Percentiles rank a stretch among this genome's conserved stretches.
Evolutionary conservation across 257 asterid genomes (phyloP).

Genomic region (Capsicum baccatum): DNA sequence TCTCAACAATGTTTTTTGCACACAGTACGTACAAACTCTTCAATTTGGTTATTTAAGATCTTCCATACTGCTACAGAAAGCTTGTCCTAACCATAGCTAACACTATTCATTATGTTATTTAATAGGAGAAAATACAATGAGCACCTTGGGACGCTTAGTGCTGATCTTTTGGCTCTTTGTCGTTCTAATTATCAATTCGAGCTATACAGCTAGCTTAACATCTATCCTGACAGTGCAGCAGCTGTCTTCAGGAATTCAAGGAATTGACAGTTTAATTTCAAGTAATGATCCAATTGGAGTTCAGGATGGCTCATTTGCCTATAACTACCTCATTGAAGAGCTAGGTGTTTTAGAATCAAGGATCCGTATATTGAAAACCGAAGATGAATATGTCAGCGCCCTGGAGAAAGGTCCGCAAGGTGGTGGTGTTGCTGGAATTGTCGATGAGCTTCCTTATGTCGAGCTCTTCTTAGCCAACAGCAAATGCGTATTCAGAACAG

Average conservation of each 20-base stretch:
- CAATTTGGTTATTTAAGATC: background rate
- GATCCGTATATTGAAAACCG: conserved; percentile 61
- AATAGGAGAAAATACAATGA: conserved; percentile 93
- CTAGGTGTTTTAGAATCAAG: conserved; percentile 68
- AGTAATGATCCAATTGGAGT: conserved; percentile 81
- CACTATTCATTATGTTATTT: background rate
- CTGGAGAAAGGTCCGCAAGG: conserved; percentile 65
- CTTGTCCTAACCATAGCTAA: background rate
- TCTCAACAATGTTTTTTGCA: conserved; percentile 95
- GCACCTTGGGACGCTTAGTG: conserved; percentile 84
- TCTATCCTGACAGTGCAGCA: conserved; percentile 94
- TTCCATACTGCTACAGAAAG: background rate
- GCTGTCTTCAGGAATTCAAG: conserved; percentile 74
- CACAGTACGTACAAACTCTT: conserved; percentile 69
- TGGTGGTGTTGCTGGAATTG: conserved; percentile 94
- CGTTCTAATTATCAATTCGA: conserved; percentile 89
- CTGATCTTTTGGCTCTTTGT: conserved; percentile 91
- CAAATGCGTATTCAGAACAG: conserved; percentile 65
- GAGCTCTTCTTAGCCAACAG: conserved; percentile 74
- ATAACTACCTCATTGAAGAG: conserved; percentile 68
- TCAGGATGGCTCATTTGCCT: conserved; percentile 90
- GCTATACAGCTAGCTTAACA: conserved; percentile 98
- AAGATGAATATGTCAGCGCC: conserved; percentile 57
- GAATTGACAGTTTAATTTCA: conserved; percentile 72
- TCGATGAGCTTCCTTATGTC: conserved; percentile 88